A percentile compares a stretch with the other conserved stretches of the same genome.
Evolutionary conservation across 2,329 filamentous ascomycete species (phyloP).

Genomic region (Ceratocystis albifundus): DNA sequence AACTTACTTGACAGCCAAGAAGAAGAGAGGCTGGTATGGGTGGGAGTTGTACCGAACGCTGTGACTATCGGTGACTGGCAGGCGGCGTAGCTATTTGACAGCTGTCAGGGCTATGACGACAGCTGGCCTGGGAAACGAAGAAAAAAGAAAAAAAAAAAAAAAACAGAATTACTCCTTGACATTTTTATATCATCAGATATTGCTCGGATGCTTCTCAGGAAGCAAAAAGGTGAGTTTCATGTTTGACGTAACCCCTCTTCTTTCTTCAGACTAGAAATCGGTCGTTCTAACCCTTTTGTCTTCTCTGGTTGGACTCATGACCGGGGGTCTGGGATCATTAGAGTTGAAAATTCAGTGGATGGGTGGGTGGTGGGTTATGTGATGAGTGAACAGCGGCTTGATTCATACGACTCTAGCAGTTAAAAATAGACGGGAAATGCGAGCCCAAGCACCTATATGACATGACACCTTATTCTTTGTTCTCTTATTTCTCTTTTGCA

Average conservation of each 20-base stretch:
- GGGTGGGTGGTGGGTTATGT: neutral
- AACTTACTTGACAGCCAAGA: neutral
- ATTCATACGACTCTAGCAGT: too few relatives aligned
- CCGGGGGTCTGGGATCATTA: conserved; percentile 5
- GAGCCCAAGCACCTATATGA: too few relatives aligned
- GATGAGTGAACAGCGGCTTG: neutral
- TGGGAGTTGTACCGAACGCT: neutral
- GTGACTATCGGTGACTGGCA: neutral
- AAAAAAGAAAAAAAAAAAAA: neutral
- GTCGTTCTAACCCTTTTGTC: too few relatives aligned
- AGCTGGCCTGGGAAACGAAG: neutral
- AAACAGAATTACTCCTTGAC: neutral
- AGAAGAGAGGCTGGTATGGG: neutral
- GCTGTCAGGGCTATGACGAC: neutral
- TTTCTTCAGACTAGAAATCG: neutral
- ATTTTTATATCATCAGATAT: neutral
- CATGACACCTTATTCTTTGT: too few relatives aligned
- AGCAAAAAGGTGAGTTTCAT: conserved; percentile 3
- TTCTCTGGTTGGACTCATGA: neutral
- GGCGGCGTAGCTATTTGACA: neutral
- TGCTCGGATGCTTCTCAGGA: conserved; percentile 6
- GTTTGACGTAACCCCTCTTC: neutral
- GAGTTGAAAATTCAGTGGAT: neutral
- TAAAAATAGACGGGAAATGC: too few relatives aligned
- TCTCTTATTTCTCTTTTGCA: too few relatives aligned